Evolutionary conservation across 1,284 basidiomycete species (phyloP).

Genomic region (Melampsora larici-populina): DNA sequence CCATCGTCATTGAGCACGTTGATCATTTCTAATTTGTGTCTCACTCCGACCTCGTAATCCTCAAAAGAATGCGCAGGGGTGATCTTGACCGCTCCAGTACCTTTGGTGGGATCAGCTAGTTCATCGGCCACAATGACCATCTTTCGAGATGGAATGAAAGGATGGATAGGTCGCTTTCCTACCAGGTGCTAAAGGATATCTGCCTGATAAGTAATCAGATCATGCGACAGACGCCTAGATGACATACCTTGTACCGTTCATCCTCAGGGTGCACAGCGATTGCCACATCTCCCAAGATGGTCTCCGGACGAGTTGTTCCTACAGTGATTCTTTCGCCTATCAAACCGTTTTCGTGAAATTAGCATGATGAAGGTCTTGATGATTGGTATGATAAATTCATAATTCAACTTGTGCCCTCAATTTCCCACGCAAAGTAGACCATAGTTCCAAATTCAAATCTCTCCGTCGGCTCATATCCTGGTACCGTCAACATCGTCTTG

Average conservation of each 20-base stretch:
- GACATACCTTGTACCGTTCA: constrained; percentile 69
- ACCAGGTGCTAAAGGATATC: constrained; percentile 67
- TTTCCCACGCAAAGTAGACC: constrained; percentile 88
- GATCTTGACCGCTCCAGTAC: constrained; percentile 98
- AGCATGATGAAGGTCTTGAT: too few species aligned
- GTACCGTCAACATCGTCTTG: constrained; percentile 80
- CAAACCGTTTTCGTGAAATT: neutral
- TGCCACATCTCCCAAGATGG: constrained; percentile 96
- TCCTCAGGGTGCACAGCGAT: constrained; percentile 96
- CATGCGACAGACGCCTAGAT: neutral
- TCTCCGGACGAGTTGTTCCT: constrained; percentile 97
- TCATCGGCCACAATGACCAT: constrained; percentile 85
- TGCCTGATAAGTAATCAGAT: neutral
- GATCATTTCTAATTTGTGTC: constrained; percentile 89
- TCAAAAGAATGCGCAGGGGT: constrained; percentile 98
- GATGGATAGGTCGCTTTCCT: constrained; percentile 86
- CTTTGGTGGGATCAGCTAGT: constrained; percentile 86
- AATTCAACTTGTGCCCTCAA: constrained; percentile 71
- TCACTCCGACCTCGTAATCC: constrained; percentile 89
- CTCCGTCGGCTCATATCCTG: constrained; percentile 90
- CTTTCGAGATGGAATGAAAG: constrained; percentile 74
- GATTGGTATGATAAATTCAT: neutral
- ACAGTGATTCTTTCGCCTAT: constrained; percentile 86
- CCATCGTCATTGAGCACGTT: constrained; percentile 97
- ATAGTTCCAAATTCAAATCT: constrained; percentile 97